Base-by-base conservation (phyloP, 805 yeast species). In the Wickerhamiella azyma region DNA sequence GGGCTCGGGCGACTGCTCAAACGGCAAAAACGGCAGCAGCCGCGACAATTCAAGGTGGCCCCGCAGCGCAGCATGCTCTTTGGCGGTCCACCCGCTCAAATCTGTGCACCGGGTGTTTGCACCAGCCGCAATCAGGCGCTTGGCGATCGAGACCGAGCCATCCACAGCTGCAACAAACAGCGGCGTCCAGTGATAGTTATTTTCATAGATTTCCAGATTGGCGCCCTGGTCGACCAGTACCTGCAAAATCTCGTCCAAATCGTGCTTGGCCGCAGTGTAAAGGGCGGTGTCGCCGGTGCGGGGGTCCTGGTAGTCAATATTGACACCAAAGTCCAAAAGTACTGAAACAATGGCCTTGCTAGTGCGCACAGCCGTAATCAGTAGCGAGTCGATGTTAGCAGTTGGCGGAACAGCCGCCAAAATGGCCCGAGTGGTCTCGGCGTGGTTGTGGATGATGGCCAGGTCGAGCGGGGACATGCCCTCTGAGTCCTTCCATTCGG, bases 51-150 rank as follows among this genome's bases (percentile, higher is more conserved):
- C 70, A 48, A 88, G 65, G 60, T 86, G 94, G 5, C 97, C 97
- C 55, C 96, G 72, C 39, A 89, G 67, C 41, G 85, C 79, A 0
- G 96, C 96, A 62, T 89, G 97, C 57, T 89, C 97, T 78, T 85
- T 78, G n/a, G 97, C 95, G 16, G 85, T 76, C 97, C 97, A 89
- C 0, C 96, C 96, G 44, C 92, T 80, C 39, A 76, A 80, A 64
- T 89, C 97, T 14, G 73, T 69, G 24, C 68, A 63, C 38, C 74
- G 71, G 48, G 66, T 74, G 7, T 68, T 65, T 5, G 85, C 81
- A 17, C 76, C 77, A 37, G 69, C 57, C 0, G 65, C 63, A 26
- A 79, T 61, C 50, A 89, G 67, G 8, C 73, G 50, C 37, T 71
- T 61, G 5, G 78, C 84, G 37, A 84, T 69, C 2, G 72, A 74